Conservation (phyloP, 164 flowering plant species). For the Euptelea pleiosperma region DNA sequence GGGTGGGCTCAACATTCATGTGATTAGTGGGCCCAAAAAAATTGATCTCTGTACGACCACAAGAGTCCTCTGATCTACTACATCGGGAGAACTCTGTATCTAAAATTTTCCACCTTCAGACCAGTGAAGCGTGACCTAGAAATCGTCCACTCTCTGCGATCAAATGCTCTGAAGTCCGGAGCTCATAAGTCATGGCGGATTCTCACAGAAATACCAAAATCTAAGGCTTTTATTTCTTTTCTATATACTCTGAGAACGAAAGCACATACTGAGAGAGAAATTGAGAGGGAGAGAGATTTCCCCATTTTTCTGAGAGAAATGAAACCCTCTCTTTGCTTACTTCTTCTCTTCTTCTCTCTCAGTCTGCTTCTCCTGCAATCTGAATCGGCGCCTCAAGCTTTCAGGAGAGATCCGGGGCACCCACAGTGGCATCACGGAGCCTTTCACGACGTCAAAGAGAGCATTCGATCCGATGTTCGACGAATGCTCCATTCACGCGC, state of each 20-base stretch:
- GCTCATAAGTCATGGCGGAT: constrained; percentile 4
- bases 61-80: too few relatives aligned
- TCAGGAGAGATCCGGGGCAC: constrained; percentile 82
- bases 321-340: constrained; percentile 4
- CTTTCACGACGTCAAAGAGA: constrained; percentile 75
- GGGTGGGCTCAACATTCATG: too few relatives aligned
- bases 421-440: constrained; percentile 98
- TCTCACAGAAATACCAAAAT: neutral
- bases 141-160: too few relatives aligned
- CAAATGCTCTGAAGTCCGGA: too few relatives aligned
- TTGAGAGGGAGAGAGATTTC: too few relatives aligned
- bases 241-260: neutral
- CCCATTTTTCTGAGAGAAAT: constrained; percentile 12
- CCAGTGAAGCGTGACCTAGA: too few relatives aligned
- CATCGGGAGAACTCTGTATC: too few relatives aligned
- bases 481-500: constrained; percentile 94
- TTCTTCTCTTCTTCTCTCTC: constrained; percentile 1
- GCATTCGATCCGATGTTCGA: constrained; percentile 75
- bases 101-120: too few relatives aligned
- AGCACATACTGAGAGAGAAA: neutral
- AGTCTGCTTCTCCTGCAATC: constrained; percentile 19
- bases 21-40: too few relatives aligned
- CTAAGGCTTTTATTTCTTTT: neutral
- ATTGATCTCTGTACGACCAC: too few relatives aligned
- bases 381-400: constrained; percentile 63